Evolutionary conservation across 345 rosid species (phyloP).

Genomic region (Syzygium grande): DNA sequence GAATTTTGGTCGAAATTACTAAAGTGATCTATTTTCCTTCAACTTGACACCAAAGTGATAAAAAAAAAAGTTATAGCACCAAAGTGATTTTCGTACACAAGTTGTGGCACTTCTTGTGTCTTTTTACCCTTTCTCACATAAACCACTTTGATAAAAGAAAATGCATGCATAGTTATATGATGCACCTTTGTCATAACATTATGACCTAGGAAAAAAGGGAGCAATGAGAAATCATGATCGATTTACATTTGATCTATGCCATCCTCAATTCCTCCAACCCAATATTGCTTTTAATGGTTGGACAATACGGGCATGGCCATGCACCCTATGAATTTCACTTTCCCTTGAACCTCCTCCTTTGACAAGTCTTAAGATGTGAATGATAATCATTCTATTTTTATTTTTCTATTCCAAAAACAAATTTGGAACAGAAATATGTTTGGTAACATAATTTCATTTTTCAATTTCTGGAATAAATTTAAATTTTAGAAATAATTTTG

Average conservation of each 20-base stretch:
- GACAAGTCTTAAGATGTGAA: neutral
- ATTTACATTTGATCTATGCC: neutral
- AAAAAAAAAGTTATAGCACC: no score
- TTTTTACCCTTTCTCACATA: neutral
- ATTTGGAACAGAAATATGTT: no score
- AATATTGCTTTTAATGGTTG: neutral
- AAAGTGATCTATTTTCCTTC: no score
- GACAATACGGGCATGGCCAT: neutral
- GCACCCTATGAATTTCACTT: neutral
- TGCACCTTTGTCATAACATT: neutral
- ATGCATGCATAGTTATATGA: neutral
- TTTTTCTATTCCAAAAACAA: no score
- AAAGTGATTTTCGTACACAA: no score
- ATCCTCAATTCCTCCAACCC: neutral
- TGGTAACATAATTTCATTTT: no score
- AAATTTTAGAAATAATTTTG: no score
- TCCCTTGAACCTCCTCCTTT: neutral
- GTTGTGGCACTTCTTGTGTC: no score
- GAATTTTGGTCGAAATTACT: no score
- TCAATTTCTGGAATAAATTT: no score
- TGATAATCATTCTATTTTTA: no score
- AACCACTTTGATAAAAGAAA: neutral
- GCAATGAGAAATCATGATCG: neutral
- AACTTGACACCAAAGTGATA: no score
- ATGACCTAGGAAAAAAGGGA: neutral